Evolutionary conservation across 805 yeast species (phyloP).

Genomic region (Ogataea wickerhamii): DNA sequence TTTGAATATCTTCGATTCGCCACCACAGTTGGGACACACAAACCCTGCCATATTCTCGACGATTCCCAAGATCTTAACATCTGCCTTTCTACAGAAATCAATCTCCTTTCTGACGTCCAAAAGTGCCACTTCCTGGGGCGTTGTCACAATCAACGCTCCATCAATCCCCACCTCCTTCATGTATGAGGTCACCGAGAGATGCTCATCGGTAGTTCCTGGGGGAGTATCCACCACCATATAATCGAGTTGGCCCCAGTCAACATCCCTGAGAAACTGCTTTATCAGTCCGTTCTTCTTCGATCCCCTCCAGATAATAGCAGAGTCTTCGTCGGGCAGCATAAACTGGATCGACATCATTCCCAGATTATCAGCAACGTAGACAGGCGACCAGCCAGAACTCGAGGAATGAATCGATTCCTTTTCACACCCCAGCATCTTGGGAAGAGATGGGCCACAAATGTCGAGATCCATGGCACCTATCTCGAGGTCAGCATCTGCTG

Average conservation of each 20-base stretch:
- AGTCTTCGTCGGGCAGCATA: constrained; percentile 88
- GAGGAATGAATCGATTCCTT: constrained; percentile 86
- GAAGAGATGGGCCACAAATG: constrained; percentile 96
- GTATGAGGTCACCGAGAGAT: constrained; percentile 81
- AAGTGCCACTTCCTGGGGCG: constrained; percentile 96
- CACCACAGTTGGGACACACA: constrained; percentile 92
- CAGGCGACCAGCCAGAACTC: constrained; percentile 94
- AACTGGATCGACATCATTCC: constrained; percentile 95
- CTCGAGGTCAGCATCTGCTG: constrained; percentile 75
- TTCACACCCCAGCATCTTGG: constrained; percentile 89
- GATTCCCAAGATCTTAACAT: constrained; percentile 77
- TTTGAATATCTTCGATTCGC: constrained; percentile 83
- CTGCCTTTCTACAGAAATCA: constrained; percentile 90
- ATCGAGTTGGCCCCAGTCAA: constrained; percentile 90
- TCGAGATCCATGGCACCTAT: constrained; percentile 97
- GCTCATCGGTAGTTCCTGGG: constrained; percentile 98
- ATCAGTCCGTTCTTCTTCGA: constrained; percentile 92
- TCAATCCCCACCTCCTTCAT: constrained; percentile 88
- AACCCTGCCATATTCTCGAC: constrained; percentile 99
- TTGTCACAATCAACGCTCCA: constrained; percentile 92
- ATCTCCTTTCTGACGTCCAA: constrained; percentile 94
- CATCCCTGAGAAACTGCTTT: constrained; percentile 90
- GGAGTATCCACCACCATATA: constrained; percentile 93
- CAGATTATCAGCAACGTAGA: constrained; percentile 88
- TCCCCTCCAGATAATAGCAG: constrained; percentile 97